Evolutionary conservation across 768 basidiomycete species (phyloP), one percentile per base, ranked within the genome.

Genomic region (Cystofilobasidium capitatum): DNA sequence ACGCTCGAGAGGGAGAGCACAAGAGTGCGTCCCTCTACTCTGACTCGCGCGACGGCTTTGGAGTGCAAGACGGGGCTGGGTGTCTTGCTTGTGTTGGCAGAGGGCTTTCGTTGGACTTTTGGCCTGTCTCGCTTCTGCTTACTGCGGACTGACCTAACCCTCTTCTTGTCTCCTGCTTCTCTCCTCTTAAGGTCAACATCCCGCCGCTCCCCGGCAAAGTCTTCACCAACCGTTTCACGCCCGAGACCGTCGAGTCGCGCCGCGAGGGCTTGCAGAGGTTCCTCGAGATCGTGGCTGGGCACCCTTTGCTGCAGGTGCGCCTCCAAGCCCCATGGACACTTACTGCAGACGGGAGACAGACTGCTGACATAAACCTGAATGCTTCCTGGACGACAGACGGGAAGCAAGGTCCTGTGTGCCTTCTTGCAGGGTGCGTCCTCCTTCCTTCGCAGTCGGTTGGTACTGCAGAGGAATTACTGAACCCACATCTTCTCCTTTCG

Each of bases 151-250:
- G 31, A 47, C 16, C 47, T 20, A 49, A 35, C 24, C 45, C 22
- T 13, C 26, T 29, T 36, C 63, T 14, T 64, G 20, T n/a, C 47
- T 55, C 37, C 51, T 64, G 12, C 24, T 24, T 17, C 58, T n/a
- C 3, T 37, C 36, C 20, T 2, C 37, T 39, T 39, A 3, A 69
- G 68, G 68, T 99, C 72, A 99, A 97, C 78, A 98, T 99, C 74
- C 94, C 96, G 0, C 85, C 91, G 22, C 84, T 99, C 39, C 94
- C 96, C 1, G 96, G 96, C 64, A 99, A 98, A 78, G 90, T 98
- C 45, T 99, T 99, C 79, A 96, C 93, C 37, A 97, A 96, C 75
- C 82, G 96, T 44, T 99, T 98, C 79, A 92, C 91, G 20, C 94
- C 98, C 73, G 96, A 99, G 77, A 88, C 97, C 54, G 97, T 99